phyloP scores from a whole-genome alignment of 1,139 yeast species.

The Geotrichum bryndzae region DNA sequence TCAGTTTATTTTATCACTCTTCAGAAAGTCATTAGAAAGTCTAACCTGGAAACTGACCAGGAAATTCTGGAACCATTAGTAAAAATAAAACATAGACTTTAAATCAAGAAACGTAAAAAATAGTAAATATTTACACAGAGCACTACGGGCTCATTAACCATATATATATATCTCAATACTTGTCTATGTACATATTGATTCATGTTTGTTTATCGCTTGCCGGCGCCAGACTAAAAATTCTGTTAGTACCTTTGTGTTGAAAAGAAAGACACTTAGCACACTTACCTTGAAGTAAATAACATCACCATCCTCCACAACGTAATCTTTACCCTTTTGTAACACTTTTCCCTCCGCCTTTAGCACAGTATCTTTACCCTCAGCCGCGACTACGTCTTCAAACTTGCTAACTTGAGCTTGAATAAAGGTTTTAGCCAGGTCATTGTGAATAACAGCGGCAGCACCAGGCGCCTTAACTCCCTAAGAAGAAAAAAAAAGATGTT shows the following conservation, averaged over 20 bases:
- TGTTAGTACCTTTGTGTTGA: background rate
- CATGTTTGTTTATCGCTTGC: slow-evolving; percentile 32
- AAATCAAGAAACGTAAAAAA: background rate
- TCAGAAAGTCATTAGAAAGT: background rate
- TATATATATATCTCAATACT: background rate
- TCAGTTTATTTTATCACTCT: too few relatives aligned
- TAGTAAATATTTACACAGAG: background rate
- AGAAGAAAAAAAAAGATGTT: background rate
- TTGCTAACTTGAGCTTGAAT: slow-evolving; percentile 67
- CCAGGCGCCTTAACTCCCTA: slow-evolving; percentile 62
- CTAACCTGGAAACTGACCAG: background rate
- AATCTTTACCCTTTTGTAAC: slow-evolving; percentile 53
- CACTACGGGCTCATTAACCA: background rate
- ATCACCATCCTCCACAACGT: slow-evolving; percentile 73
- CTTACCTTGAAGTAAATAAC: slow-evolving; percentile 51
- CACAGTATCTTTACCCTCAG: slow-evolving; percentile 30
- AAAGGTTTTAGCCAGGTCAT: slow-evolving; percentile 71
- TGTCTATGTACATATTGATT: background rate
- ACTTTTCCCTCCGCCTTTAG: slow-evolving; percentile 31
- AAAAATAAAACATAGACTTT: background rate
- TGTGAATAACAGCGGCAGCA: slow-evolving; percentile 82
- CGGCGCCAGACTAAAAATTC: slow-evolving; percentile 35
- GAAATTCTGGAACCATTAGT: background rate
- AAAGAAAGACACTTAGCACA: slow-evolving; percentile 27
- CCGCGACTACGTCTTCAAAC: slow-evolving; percentile 28